phyloP scores from a whole-genome alignment of 2,329 filamentous ascomycete species.

The Neocucurbitaria cava region DNA sequence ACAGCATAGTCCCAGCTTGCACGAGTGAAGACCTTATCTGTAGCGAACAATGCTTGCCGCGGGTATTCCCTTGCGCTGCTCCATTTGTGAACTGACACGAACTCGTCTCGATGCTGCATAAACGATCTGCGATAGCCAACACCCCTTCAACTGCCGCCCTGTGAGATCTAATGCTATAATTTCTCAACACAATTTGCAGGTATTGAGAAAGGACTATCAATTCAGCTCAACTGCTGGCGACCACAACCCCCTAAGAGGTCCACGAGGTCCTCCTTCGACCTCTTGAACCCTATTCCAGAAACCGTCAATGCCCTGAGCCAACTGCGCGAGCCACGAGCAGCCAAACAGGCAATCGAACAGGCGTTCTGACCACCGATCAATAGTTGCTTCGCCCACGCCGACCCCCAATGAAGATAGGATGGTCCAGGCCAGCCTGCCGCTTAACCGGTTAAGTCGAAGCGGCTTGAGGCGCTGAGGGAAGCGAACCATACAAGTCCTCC shows the following conservation, averaged over 20 bases:
- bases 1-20: constrained; percentile 21
- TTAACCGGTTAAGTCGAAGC: constrained; percentile 25
- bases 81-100: constrained; percentile 20
- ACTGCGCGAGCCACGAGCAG: constrained; percentile 28
- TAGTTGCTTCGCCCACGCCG: constrained; percentile 32
- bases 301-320: background rate
- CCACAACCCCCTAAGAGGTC: background rate
- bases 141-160: constrained; percentile 27
- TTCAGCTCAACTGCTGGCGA: background rate
- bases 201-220: constrained; percentile 18
- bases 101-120: constrained; percentile 19
- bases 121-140: constrained; percentile 20
- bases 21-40: constrained; percentile 30
- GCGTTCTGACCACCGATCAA: constrained; percentile 36
- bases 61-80: constrained; percentile 3
- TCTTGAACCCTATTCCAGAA: background rate
- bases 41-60: constrained; percentile 13
- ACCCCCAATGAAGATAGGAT: constrained; percentile 16
- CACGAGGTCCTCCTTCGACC: background rate
- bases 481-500: constrained; percentile 26
- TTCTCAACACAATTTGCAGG: constrained; percentile 30
- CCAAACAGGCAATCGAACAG: constrained; percentile 27
- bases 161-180: constrained; percentile 11
- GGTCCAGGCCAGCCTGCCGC: constrained; percentile 29
- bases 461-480: constrained; percentile 31